phyloP scores from a whole-genome alignment of 1,139 yeast species.

The Spencermartinsiella ligniputridi region DNA sequence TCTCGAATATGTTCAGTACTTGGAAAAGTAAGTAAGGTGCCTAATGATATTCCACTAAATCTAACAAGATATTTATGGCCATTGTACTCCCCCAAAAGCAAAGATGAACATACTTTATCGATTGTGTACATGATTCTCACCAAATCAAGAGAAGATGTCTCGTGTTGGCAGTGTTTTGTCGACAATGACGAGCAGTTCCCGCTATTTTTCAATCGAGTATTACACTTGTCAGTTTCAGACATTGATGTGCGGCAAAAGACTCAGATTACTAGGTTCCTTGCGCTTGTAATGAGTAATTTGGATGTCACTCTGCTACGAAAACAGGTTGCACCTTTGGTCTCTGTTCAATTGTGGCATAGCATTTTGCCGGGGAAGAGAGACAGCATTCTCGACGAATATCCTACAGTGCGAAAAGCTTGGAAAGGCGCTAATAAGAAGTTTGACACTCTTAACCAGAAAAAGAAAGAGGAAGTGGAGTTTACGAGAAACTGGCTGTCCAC shows the following conservation, averaged over 20 bases:
- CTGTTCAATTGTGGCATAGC: slow-evolving; percentile 38
- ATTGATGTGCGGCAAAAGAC: slow-evolving; percentile 12
- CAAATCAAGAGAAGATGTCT: slow-evolving; percentile 6
- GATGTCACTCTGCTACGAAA: slow-evolving; percentile 26
- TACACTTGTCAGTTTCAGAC: slow-evolving; percentile 18
- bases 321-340: slow-evolving; percentile 36
- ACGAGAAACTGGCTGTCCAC: slow-evolving; percentile 15
- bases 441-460: slow-evolving; percentile 17
- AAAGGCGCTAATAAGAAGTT: slow-evolving; percentile 22
- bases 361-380: slow-evolving; percentile 25
- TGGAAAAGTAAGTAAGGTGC: slow-evolving; percentile 18
- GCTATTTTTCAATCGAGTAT: slow-evolving; percentile 27
- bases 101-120: slow-evolving; percentile 40
- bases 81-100: slow-evolving; percentile 38
- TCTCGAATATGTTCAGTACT: slow-evolving; percentile 19
- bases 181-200: slow-evolving; percentile 24
- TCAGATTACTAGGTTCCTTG: slow-evolving; percentile 26
- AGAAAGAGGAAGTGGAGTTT: slow-evolving; percentile 8
- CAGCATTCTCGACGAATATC: slow-evolving; percentile 16
- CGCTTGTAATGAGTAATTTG: slow-evolving; percentile 24
- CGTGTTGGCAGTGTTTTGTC: slow-evolving; percentile 12
- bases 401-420: slow-evolving; percentile 29
- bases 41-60: not conserved
- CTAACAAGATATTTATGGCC: slow-evolving; percentile 38
- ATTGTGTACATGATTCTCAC: slow-evolving; percentile 26